Percentiles rank a stretch among this genome's conserved stretches.
Evolutionary conservation across 2,329 filamentous ascomycete genomes (phyloP).

Genomic region (Cladophialophora yegresii): DNA sequence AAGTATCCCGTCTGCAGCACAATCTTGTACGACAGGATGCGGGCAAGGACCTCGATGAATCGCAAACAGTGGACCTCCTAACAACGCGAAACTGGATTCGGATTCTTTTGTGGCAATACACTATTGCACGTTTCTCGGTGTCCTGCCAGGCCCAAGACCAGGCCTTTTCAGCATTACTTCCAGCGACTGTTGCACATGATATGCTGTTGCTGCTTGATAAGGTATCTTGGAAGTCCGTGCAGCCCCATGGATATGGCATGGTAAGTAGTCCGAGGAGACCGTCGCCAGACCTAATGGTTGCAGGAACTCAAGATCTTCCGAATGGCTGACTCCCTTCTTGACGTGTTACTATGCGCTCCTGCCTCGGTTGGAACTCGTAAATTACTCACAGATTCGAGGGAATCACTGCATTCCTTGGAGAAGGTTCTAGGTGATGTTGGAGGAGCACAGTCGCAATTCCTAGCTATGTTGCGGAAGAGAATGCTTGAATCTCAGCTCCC

Average conservation of each 20-base stretch:
- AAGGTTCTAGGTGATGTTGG: conserved; percentile 11
- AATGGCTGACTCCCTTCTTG: conserved; percentile 12
- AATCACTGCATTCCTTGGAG: conserved; percentile 9
- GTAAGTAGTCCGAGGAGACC: not conserved
- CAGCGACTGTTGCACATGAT: conserved; percentile 10
- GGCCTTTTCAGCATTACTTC: conserved; percentile 13
- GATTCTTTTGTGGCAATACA: conserved; percentile 18
- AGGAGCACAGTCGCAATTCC: conserved; percentile 6
- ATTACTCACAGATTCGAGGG: conserved; percentile 7
- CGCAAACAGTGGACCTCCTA: conserved; percentile 13
- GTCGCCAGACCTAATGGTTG: not conserved
- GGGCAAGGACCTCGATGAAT: conserved; percentile 4
- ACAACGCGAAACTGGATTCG: conserved; percentile 17
- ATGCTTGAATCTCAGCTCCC: conserved; percentile 13
- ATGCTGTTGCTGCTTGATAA: conserved; percentile 7
- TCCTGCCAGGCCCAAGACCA: conserved; percentile 11
- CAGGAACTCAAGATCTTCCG: conserved; percentile 19
- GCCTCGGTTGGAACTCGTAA: not conserved
- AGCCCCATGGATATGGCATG: conserved; percentile 18
- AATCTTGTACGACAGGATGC: not conserved
- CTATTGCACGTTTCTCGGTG: conserved; percentile 11
- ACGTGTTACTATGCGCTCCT: conserved; percentile 15
- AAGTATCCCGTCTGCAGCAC: conserved; percentile 1
- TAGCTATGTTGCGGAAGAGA: conserved; percentile 3
- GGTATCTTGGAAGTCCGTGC: conserved; percentile 13